Conservation (phyloP, 306 rosid genomes). For the Quillaja saponaria region DNA sequence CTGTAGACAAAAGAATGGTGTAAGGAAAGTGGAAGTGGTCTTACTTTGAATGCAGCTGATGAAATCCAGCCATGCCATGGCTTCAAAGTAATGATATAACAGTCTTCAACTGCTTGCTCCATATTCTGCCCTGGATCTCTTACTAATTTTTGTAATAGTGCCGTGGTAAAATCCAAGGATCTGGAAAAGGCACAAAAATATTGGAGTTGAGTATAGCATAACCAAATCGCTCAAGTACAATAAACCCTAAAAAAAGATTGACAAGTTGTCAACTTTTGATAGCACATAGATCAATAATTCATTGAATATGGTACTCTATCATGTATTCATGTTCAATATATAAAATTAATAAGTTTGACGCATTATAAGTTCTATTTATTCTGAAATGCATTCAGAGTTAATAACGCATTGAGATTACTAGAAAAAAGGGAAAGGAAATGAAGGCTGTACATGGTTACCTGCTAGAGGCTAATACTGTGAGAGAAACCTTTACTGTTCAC, state of each 20-base stretch:
- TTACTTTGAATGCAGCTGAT: constrained; percentile 85
- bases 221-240: too few species aligned
- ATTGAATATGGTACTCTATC: not conserved
- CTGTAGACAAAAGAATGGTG: not conserved
- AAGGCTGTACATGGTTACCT: too few species aligned
- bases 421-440: not conserved
- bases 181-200: constrained; percentile 39
- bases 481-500: not conserved
- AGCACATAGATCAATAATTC: not conserved
- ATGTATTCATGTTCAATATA: too few species aligned
- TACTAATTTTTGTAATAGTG: constrained; percentile 49
- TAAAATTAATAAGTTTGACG: not conserved
- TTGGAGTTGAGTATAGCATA: not conserved
- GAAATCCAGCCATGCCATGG: constrained; percentile 99
- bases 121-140: constrained; percentile 55
- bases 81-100: constrained; percentile 63
- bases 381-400: not conserved
- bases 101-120: constrained; percentile 76
- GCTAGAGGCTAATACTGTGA: not conserved
- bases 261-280: too few species aligned
- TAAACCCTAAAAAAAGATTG: too few species aligned
- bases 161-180: constrained; percentile 69
- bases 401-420: not conserved
- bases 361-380: not conserved
- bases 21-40: constrained; percentile 4